These are phyloP conservation scores for Globisporangium carolinianum DNA, from an alignment of 352 stramenopile genomes.

Conservation along the genomic window DNA sequence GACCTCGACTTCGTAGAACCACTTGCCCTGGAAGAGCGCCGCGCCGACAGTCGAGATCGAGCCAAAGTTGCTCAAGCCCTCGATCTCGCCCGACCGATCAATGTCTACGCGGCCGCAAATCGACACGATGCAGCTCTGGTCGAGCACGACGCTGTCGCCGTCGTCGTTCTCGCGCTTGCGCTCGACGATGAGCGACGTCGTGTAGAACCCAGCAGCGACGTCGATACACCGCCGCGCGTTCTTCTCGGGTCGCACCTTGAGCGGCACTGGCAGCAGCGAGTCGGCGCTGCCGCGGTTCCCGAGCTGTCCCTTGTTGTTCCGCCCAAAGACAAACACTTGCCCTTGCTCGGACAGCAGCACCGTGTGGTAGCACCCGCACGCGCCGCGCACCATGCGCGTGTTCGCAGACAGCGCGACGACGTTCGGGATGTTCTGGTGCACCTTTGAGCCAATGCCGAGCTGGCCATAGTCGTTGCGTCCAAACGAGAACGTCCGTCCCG, in stretches of 20 bases:
- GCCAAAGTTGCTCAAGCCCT: conserved; percentile 86
- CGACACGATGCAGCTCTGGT: conserved; percentile 58
- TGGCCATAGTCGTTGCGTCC: conserved; percentile 86
- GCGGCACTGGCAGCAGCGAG: conserved; percentile 66
- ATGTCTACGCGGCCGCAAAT: conserved; percentile 84
- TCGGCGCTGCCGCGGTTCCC: conserved; percentile 81
- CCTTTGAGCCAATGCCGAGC: conserved; percentile 78
- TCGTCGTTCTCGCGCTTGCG: conserved; percentile 80
- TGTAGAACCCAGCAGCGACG: conserved; percentile 84
- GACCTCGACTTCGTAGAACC: conserved; percentile 93
- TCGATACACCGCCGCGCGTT: conserved; percentile 70
- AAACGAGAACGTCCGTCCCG: conserved; percentile 68
- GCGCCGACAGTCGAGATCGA: conserved; percentile 76
- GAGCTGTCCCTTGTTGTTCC: conserved; percentile 88
- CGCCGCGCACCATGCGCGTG: conserved; percentile 62
- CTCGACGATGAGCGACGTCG: conserved; percentile 80
- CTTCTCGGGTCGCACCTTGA: conserved; percentile 81
- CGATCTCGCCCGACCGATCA: conserved; percentile 77
- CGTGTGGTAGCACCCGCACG: conserved; percentile 84
- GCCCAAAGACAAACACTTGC: conserved; percentile 76
- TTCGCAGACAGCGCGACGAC: conserved; percentile 63
- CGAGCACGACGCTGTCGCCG: conserved; percentile 39
- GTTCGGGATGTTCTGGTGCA: conserved; percentile 72
- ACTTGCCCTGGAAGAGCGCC: conserved; percentile 77
- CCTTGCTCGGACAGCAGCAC: conserved; percentile 80